Conservation (phyloP, 2,329 filamentous ascomycete species). For the Elsinoe fawcettii region DNA sequence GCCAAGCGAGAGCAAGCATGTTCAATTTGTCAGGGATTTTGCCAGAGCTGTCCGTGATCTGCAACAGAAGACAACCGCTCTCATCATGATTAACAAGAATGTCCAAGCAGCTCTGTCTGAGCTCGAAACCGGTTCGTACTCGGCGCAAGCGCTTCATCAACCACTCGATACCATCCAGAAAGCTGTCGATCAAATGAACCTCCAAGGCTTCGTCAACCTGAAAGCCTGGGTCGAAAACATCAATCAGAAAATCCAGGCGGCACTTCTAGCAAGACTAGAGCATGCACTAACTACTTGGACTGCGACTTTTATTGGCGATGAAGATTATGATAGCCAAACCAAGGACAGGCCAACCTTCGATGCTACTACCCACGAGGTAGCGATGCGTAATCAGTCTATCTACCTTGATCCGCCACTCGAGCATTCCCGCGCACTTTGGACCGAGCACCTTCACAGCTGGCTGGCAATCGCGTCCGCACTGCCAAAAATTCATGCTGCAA, state of each 20-base stretch:
- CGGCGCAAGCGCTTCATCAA: conserved; percentile 67
- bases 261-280: conserved; percentile 73
- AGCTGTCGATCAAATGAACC: conserved; percentile 88
- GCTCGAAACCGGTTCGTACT: conserved; percentile 76
- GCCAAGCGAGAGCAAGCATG: conserved; percentile 78
- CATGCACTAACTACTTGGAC: conserved; percentile 84
- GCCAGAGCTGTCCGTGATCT: conserved; percentile 78
- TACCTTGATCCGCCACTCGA: conserved; percentile 91
- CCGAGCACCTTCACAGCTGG: conserved; percentile 87
- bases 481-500: conserved; percentile 85
- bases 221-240: conserved; percentile 80
- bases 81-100: conserved; percentile 71
- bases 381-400: conserved; percentile 96
- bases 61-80: conserved; percentile 74
- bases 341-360: conserved; percentile 58
- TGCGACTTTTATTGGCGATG: conserved; percentile 54
- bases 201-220: conserved; percentile 93
- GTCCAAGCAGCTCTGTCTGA: conserved; percentile 76
- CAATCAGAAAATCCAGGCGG: conserved; percentile 76
- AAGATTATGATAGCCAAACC: conserved; percentile 32
- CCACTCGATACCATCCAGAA: conserved; percentile 81
- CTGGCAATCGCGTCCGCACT: conserved; percentile 86
- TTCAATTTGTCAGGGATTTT: conserved; percentile 93
- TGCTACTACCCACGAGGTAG: conserved; percentile 78
- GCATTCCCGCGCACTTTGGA: conserved; percentile 87